Base-by-base conservation (phyloP, 2,329 filamentous ascomycete genomes). In the Diaporthe caulivora region DNA sequence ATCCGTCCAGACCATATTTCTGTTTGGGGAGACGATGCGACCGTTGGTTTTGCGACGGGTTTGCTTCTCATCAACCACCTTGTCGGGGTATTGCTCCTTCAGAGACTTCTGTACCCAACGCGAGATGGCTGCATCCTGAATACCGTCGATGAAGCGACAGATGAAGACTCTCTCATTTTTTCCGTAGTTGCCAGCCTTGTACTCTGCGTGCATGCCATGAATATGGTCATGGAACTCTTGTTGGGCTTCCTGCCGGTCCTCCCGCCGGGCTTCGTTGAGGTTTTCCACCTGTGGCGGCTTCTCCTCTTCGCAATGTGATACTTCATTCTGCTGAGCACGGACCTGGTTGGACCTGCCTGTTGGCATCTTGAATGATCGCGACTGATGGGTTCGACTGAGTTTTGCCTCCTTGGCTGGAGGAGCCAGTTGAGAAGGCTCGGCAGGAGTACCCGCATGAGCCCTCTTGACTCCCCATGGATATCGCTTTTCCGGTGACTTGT, bases 111-210 rank as follows among this genome's bases (percentile, higher is more conserved):
- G 79, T 8, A 79, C 55, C 64, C 77, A 76, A 9, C 42, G 71
- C 7, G 75, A 75, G 31, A 76, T 57, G 24, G 70, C 74, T 1
- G 60, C 53, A 53, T 76, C 70, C 21, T 75, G 53, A n/a, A 79
- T 77, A 37, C 75, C 72, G 29, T 73, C 69, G 40, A 80, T 72
- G 64, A 80, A 80, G 10, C 70, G 57, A 76, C 77, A 77, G 70
- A 80, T 77, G 37, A 78, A 79, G 3, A 29, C 11, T 2, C 73
- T 42, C 21, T 73, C 42, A n/a, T 74, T 40, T 4, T 9, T 71
- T n/a, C 21, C 26, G 5, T 64, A 60, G 26, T 9, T 65, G 26
- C 34, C 37, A 0, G 64, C 62, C 13, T 78, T 73, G 26, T 75
- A 75, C 9, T 31, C 67, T n/a, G 70, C 74, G 13, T 74, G 75